Conservation (phyloP, 176 grass and related monocot genomes). For the Phoenix roebelenii region DNA sequence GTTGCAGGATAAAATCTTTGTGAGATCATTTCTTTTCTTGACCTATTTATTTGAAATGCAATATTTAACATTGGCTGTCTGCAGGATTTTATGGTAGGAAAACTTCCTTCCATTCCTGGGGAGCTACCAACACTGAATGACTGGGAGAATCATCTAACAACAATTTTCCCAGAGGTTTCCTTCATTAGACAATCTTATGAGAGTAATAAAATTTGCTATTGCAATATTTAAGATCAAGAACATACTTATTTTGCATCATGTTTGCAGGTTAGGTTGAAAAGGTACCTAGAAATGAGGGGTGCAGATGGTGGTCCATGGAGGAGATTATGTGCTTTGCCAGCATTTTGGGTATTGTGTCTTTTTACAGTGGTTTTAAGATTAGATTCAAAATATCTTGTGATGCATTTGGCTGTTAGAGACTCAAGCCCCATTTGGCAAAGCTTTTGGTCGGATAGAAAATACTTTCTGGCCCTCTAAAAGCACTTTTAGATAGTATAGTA, state of each 20-base stretch:
- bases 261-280: slow-evolving; percentile 88
- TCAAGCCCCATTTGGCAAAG: too few relatives aligned
- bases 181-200: too few relatives aligned
- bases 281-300: slow-evolving; percentile 97
- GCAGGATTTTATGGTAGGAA: slow-evolving; percentile 98
- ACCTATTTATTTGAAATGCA: too few relatives aligned
- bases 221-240: too few relatives aligned
- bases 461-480: too few relatives aligned
- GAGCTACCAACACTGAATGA: slow-evolving; percentile 91
- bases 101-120: slow-evolving; percentile 69
- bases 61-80: neutral
- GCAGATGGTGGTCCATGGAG: slow-evolving; percentile 99
- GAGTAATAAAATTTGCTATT: too few relatives aligned
- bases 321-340: slow-evolving; percentile 88
- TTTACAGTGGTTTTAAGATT: neutral
- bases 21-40: too few relatives aligned
- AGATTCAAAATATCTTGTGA: too few relatives aligned
- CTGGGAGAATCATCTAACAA: slow-evolving; percentile 99
- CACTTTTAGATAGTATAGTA: too few relatives aligned
- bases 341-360: slow-evolving; percentile 69
- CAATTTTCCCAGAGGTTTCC: slow-evolving; percentile 94
- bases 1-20: neutral
- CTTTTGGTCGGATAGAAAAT: too few relatives aligned
- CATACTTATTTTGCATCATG: slow-evolving; percentile 8
- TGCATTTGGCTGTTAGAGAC: too few relatives aligned